These are phyloP conservation scores for Starmerella roubikii DNA, from an alignment of 805 yeast species.

Conservation along the genomic window DNA sequence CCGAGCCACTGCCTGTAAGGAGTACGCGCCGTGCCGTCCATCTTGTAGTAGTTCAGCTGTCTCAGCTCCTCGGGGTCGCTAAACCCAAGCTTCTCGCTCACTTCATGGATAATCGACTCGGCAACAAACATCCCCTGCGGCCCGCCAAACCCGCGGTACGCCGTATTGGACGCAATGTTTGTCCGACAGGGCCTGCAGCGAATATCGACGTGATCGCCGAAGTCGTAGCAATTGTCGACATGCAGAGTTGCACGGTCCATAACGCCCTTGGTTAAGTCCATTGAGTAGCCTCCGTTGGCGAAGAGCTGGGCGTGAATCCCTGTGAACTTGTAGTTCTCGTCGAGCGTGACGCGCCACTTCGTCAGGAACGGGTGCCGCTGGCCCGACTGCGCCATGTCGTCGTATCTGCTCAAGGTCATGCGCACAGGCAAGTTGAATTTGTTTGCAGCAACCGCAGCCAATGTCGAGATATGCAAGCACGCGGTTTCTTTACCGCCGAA, in stretches of 20 bases:
- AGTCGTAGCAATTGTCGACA: constrained; percentile 32
- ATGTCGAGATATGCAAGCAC: constrained; percentile 29
- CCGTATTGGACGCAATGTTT: constrained; percentile 36
- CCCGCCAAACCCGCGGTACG: constrained; percentile 38
- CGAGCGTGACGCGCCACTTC: constrained; percentile 33
- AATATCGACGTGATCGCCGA: constrained; percentile 30
- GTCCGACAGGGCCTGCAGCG: constrained; percentile 33
- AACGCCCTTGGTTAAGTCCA: constrained; percentile 39
- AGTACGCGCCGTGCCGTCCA: constrained; percentile 24
- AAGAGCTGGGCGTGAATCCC: constrained; percentile 30
- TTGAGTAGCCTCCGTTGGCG: constrained; percentile 38
- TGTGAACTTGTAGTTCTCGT: constrained; percentile 31
- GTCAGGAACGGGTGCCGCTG: constrained; percentile 36
- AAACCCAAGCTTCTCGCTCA: constrained; percentile 30
- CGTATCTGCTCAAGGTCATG: constrained; percentile 30
- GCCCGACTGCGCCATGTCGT: constrained; percentile 36
- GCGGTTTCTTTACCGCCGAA: constrained; percentile 39
- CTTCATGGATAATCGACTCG: constrained; percentile 31
- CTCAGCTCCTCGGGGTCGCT: constrained; percentile 30
- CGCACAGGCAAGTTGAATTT: constrained; percentile 34
- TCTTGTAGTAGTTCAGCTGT: constrained; percentile 28
- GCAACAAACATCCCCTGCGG: constrained; percentile 38
- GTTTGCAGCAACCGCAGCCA: constrained; percentile 33
- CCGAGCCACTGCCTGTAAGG: constrained; percentile 32
- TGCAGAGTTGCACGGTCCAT: constrained; percentile 36